Evolutionary conservation across 1,139 yeast species (phyloP), one percentile per base, ranked within the genome.

Genomic region (Wickerhamiella infanticola): DNA sequence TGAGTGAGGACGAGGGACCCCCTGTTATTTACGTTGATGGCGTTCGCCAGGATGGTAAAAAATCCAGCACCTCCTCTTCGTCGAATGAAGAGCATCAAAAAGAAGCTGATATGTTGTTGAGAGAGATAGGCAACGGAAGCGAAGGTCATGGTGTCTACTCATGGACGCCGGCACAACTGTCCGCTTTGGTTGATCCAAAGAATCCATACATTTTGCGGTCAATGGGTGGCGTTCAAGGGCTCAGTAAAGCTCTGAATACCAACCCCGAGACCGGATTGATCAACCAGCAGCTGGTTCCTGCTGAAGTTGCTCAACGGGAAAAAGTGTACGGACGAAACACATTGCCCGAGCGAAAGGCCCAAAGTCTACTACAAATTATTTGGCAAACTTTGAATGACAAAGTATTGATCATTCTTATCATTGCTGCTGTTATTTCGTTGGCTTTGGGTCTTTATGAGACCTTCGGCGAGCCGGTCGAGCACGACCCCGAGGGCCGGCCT

Each of bases 371-470:
- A 45, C 60, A 62, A 47, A 70, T 93, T 41, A 79, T 93, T 56
- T 77, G 73, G 69, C 85, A 82, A 55, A 96, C 97, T 2, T 67
- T 93, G 66, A 79, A 86, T 53, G 99, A 93, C 63, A 84, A 85
- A 63, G 94, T 93, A 31, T 72, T 93, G 64, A 80, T 90, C 48
- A 67, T 93, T 53, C 71, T 93, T 56, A 71, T 85, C 2, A 71
- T 83, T 3, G 96, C 96, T 0, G 98, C 98, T 1, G 67, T 85
- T 4, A 74, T 93, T 1, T 86, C 97, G 0, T 71, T 93, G 45
- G 93, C 94, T 0, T 68, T 93, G 47, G 99, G 98, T 0, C 67
- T 90, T 24, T 93, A 93, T 62, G 94, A 90, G 64, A 80, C 95
- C 1, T 81, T 86, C 64, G 95, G 94, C 39, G 83, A 82, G 54